phyloP scores from a whole-genome alignment of 108 stramenopile species.

The Skeletonema tropicum region DNA sequence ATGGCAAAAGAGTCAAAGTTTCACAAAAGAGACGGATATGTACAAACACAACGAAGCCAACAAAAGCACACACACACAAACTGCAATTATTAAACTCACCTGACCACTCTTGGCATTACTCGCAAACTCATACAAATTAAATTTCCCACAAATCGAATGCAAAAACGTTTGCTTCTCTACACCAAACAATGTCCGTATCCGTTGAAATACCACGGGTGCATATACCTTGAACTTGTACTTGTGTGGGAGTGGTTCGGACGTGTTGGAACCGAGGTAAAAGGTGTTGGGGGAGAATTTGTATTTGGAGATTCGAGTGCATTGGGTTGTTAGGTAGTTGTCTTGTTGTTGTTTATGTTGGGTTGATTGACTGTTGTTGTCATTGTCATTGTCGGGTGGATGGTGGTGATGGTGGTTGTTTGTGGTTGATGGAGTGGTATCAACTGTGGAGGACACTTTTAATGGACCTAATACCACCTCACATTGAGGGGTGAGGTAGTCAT shows the following conservation, averaged over 20 bases:
- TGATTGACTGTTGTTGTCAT: background rate
- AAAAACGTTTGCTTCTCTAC: constrained; percentile 77
- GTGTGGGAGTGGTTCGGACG: constrained; percentile 39
- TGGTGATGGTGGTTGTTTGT: too few relatives aligned
- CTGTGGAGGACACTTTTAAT: too few relatives aligned
- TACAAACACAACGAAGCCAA: background rate
- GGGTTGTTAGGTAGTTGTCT: constrained; percentile 25
- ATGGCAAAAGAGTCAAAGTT: too few relatives aligned
- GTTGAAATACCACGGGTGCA: constrained; percentile 66
- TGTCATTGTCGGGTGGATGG: too few relatives aligned
- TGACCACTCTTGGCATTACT: constrained; percentile 88
- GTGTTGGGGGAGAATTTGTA: constrained; percentile 50
- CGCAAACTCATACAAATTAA: constrained; percentile 90
- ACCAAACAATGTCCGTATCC: constrained; percentile 65
- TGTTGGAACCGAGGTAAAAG: constrained; percentile 43
- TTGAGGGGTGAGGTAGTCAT: constrained; percentile 29
- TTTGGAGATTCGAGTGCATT: constrained; percentile 49
- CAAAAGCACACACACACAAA: background rate
- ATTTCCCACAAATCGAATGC: constrained; percentile 83
- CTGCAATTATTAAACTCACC: too few relatives aligned
- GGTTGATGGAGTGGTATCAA: too few relatives aligned
- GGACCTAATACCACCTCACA: constrained; percentile 2
- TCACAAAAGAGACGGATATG: constrained; percentile 3
- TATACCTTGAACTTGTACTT: constrained; percentile 94
- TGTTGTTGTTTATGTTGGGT: background rate